Evolutionary conservation across 768 basidiomycete genomes (phyloP).

Genomic region (Lactarius hengduanensis): DNA sequence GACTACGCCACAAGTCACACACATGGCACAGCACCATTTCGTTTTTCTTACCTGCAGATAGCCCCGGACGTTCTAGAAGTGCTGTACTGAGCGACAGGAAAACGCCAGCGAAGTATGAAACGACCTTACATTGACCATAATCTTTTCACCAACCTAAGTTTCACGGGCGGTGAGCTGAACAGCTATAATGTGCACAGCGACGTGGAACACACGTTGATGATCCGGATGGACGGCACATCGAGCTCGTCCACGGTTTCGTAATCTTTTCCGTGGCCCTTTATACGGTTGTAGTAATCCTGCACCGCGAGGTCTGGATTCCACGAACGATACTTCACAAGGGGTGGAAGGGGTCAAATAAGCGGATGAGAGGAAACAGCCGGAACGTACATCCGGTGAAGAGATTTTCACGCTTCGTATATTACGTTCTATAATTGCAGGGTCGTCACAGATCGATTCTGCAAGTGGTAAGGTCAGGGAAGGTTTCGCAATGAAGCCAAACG

Average conservation of each 20-base stretch:
- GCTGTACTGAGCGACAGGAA: slow-evolving; percentile 1
- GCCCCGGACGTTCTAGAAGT: slow-evolving; percentile 70
- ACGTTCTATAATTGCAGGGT: slow-evolving; percentile 86
- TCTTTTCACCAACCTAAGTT: slow-evolving; percentile 85
- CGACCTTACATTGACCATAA: slow-evolving; percentile 80
- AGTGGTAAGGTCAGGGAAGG: slow-evolving; percentile 15
- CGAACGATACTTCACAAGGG: slow-evolving; percentile 65
- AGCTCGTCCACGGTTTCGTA: slow-evolving; percentile 93
- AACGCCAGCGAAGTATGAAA: neutral
- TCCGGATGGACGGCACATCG: slow-evolving; percentile 35
- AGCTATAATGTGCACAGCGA: neutral
- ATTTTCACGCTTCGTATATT: slow-evolving; percentile 98
- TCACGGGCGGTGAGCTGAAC: slow-evolving; percentile 1
- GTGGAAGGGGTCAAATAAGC: neutral
- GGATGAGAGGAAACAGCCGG: slow-evolving; percentile 4
- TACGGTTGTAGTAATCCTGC: slow-evolving; percentile 88
- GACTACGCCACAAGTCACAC: slow-evolving; percentile 49
- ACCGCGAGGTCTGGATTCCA: slow-evolving; percentile 95
- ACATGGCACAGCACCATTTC: neutral
- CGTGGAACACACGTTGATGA: slow-evolving; percentile 20
- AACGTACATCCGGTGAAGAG: slow-evolving; percentile 90
- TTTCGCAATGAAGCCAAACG: slow-evolving; percentile 5
- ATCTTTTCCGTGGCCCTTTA: slow-evolving; percentile 77
- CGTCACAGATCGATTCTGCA: slow-evolving; percentile 87
- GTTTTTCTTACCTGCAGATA: slow-evolving; percentile 67